phyloP scores from a whole-genome alignment of 2,329 filamentous ascomycete genomes.

The Colletotrichum eremochloae region DNA sequence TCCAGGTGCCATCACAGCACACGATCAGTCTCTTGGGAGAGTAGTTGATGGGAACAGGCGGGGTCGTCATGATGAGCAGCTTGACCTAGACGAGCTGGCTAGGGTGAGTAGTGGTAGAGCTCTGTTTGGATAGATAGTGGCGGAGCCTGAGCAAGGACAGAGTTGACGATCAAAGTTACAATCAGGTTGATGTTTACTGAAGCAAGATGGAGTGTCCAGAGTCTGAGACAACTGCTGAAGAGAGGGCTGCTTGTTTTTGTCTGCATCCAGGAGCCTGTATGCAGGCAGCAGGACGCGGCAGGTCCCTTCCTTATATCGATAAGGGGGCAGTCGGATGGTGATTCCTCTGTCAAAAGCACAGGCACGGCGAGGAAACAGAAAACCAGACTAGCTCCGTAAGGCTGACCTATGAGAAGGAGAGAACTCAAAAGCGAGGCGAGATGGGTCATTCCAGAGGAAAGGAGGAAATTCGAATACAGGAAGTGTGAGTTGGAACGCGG shows the following conservation, averaged over 20 bases:
- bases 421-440: not conserved
- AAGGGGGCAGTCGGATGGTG: constrained; percentile 12
- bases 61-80: constrained; percentile 14
- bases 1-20: constrained; percentile 68
- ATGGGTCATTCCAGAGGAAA: constrained; percentile 2
- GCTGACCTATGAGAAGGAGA: constrained; percentile 21
- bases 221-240: not conserved
- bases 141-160: not conserved
- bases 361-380: constrained; percentile 17
- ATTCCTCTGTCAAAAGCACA: not conserved
- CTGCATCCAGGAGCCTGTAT: not conserved
- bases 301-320: constrained; percentile 33
- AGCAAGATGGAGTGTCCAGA: not conserved
- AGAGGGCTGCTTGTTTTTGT: constrained; percentile 9
- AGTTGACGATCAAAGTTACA: not conserved
- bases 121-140: not conserved
- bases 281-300: constrained; percentile 3
- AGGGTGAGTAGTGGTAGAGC: not conserved
- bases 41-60: constrained; percentile 16
- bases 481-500: not conserved
- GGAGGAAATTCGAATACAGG: not conserved
- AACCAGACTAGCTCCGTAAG: constrained; percentile 22
- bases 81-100: not conserved
- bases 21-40: constrained; percentile 62
- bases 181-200: not conserved